Conservation (phyloP, 768 basidiomycete genomes). For the Leccinum fibrillosum region DNA sequence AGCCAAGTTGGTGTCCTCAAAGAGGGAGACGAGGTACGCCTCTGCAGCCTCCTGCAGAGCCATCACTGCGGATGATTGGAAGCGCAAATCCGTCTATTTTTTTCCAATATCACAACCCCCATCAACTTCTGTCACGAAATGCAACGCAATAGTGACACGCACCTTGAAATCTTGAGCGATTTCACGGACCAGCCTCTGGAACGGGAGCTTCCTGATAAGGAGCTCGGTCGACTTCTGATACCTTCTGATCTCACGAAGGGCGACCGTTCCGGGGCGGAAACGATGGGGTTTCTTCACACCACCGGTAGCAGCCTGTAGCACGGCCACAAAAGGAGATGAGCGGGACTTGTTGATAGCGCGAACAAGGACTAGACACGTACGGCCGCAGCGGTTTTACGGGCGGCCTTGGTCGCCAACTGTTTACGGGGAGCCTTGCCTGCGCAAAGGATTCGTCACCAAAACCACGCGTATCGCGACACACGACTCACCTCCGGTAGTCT, state of each 20-base stretch:
- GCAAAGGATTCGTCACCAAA: slow-evolving; percentile 22
- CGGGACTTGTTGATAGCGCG: not conserved
- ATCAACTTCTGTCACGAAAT: not conserved
- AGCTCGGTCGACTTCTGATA: slow-evolving; percentile 99
- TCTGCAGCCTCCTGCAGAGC: slow-evolving; percentile 92
- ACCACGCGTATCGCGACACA: slow-evolving; percentile 16
- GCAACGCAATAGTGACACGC: slow-evolving; percentile 9
- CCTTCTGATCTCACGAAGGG: slow-evolving; percentile 96
- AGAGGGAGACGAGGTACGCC: slow-evolving; percentile 83
- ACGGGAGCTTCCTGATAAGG: slow-evolving; percentile 98
- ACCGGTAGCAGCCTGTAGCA: slow-evolving; percentile 69
- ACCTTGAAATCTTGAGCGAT: slow-evolving; percentile 98
- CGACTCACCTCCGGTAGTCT: slow-evolving; percentile 91
- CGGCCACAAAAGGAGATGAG: slow-evolving; percentile 10
- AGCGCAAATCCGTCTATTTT: slow-evolving; percentile 78
- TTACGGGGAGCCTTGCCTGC: slow-evolving; percentile 88
- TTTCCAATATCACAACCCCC: slow-evolving; percentile 4
- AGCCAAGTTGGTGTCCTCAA: slow-evolving; percentile 89
- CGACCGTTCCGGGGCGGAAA: slow-evolving; percentile 97
- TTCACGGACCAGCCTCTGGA: slow-evolving; percentile 97
- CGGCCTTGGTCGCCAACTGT: slow-evolving; percentile 94
- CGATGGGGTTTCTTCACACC: slow-evolving; percentile 99
- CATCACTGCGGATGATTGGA: slow-evolving; percentile 95
- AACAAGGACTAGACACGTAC: slow-evolving; percentile 39
- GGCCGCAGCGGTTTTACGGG: slow-evolving; percentile 77